phyloP scores from a whole-genome alignment of 2,329 filamentous ascomycete species.

The Fusarium sp. region DNA sequence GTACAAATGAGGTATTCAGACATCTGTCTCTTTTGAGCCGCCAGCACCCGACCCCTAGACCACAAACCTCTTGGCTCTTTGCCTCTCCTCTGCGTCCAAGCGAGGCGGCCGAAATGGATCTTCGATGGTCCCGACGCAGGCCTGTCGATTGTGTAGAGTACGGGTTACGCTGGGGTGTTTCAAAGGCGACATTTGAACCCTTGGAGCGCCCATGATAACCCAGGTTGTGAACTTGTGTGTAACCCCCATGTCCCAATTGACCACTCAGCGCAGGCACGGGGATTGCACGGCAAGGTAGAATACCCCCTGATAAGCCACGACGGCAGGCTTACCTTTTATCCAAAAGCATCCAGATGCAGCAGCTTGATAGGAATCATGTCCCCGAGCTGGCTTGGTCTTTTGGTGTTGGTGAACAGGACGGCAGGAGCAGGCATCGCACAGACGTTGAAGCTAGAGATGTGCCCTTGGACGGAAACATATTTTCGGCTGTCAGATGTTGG shows the following conservation, averaged over 20 bases:
- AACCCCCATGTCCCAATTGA: slow-evolving; percentile 24
- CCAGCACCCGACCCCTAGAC: slow-evolving; percentile 33
- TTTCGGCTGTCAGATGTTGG: slow-evolving; percentile 30
- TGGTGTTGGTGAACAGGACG: not conserved
- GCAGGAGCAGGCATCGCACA: slow-evolving; percentile 25
- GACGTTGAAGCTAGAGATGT: slow-evolving; percentile 28
- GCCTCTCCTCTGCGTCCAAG: slow-evolving; percentile 29
- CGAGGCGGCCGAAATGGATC: slow-evolving; percentile 33
- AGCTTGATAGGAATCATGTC: slow-evolving; percentile 28
- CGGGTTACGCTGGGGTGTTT: slow-evolving; percentile 9
- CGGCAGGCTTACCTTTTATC: slow-evolving; percentile 29
- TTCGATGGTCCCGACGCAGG: slow-evolving; percentile 32
- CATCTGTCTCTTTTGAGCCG: slow-evolving; percentile 29
- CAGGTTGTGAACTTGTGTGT: slow-evolving; percentile 1
- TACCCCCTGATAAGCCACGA: slow-evolving; percentile 24
- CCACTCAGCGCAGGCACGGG: slow-evolving; percentile 26
- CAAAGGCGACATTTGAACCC: slow-evolving; percentile 3
- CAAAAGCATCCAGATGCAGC: slow-evolving; percentile 44
- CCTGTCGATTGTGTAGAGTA: slow-evolving; percentile 19
- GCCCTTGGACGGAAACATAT: slow-evolving; percentile 18
- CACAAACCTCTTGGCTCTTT: slow-evolving; percentile 7
- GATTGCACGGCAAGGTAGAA: slow-evolving; percentile 27
- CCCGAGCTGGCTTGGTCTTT: not conserved
- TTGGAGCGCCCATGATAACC: slow-evolving; percentile 18
- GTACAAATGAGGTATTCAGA: not conserved